These are phyloP conservation scores for Mallotus japonicus DNA, from an alignment of 441 rosid genomes.

Conservation along the genomic window DNA sequence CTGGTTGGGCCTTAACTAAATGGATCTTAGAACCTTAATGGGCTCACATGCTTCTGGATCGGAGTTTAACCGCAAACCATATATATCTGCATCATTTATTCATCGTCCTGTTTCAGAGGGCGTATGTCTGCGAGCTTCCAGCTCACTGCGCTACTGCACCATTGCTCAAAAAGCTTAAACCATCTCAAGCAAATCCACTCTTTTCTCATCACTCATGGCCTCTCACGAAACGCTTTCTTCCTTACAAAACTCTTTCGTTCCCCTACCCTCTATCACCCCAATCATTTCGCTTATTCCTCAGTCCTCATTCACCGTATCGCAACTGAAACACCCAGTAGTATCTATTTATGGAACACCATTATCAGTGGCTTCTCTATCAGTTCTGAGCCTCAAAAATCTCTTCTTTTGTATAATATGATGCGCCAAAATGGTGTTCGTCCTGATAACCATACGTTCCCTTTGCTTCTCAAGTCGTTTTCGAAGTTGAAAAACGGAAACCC, in stretches of 20 bases:
- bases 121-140: conserved; percentile 9
- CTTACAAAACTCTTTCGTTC: background rate
- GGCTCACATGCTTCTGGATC: too few species aligned
- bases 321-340: background rate
- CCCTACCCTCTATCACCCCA: background rate
- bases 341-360: conserved; percentile 30
- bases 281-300: too few species aligned
- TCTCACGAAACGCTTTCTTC: conserved; percentile 8
- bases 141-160: background rate
- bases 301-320: background rate
- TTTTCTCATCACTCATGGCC: conserved; percentile 19
- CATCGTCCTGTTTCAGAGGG: background rate
- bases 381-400: conserved; percentile 24
- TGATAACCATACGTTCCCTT: conserved; percentile 29
- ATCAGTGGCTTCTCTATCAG: conserved; percentile 30
- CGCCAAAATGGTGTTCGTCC: conserved; percentile 25
- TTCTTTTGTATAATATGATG: conserved; percentile 29
- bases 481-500: conserved; percentile 28
- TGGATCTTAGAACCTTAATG: too few species aligned
- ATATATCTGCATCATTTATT: too few species aligned
- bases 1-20: too few species aligned
- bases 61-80: too few species aligned
- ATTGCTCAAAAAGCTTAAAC: background rate
- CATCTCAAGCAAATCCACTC: conserved; percentile 27
- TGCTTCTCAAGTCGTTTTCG: conserved; percentile 34